Evolutionary conservation across 768 basidiomycete genomes (phyloP).

Genomic region (Tubosaeta sp.): DNA sequence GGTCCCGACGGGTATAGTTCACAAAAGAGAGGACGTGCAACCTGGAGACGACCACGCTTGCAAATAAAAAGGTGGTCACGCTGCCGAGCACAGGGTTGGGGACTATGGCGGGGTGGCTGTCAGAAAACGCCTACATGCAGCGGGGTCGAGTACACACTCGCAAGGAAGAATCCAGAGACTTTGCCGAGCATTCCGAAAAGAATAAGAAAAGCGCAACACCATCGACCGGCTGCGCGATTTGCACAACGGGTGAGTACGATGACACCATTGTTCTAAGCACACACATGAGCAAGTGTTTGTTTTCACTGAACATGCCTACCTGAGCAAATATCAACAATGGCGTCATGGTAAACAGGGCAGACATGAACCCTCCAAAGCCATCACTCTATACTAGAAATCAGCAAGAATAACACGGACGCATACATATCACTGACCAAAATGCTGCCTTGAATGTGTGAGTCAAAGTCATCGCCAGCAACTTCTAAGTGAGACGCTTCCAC

Average conservation of each 20-base stretch:
- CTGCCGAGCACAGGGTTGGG: constrained; percentile 81
- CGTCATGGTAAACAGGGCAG: constrained; percentile 76
- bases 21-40: constrained; percentile 62
- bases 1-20: constrained; percentile 57
- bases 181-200: constrained; percentile 79
- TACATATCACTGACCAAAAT: constrained; percentile 45
- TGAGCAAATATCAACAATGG: constrained; percentile 78
- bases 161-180: constrained; percentile 77
- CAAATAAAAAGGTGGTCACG: constrained; percentile 85
- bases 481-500: constrained; percentile 75
- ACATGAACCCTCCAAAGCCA: constrained; percentile 76
- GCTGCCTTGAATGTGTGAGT: constrained; percentile 79
- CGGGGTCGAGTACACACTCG: constrained; percentile 42
- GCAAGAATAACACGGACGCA: neutral
- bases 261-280: constrained; percentile 67
- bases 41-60: constrained; percentile 68
- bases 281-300: neutral
- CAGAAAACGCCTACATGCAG: neutral
- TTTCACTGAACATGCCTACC: constrained; percentile 19
- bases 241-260: constrained; percentile 85
- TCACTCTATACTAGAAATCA: constrained; percentile 46
- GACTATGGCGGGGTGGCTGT: constrained; percentile 33
- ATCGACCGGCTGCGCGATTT: constrained; percentile 71
- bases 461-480: constrained; percentile 73
- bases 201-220: constrained; percentile 77